Conservation (phyloP, 2,329 filamentous ascomycete species). For the Colletotrichum melonis region DNA sequence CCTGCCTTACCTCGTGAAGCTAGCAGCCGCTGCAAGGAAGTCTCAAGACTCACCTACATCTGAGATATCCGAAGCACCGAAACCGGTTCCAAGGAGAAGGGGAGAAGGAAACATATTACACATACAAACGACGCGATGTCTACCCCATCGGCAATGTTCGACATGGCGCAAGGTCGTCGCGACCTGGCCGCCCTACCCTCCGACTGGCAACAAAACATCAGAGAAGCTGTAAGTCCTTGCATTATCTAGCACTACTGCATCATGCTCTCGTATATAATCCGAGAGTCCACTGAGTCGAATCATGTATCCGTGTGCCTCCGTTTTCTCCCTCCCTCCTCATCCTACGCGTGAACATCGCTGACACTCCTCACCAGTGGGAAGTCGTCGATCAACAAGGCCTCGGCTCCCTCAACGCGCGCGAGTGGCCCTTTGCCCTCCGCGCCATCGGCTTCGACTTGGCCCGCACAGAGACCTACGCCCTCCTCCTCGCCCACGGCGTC, state of each 20-base stretch:
- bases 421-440: conserved; percentile 95
- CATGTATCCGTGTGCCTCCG: too few relatives aligned
- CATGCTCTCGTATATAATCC: background rate
- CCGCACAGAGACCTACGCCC: conserved; percentile 84
- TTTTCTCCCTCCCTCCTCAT: too few relatives aligned
- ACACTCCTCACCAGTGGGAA: conserved; percentile 72
- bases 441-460: conserved; percentile 93
- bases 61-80: background rate
- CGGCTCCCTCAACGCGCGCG: conserved; percentile 94
- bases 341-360: background rate
- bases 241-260: background rate
- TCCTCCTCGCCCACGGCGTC: conserved; percentile 85
- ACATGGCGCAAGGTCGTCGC: conserved; percentile 35
- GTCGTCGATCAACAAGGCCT: conserved; percentile 98
- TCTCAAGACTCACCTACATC: background rate
- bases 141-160: conserved; percentile 31
- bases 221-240: conserved; percentile 32
- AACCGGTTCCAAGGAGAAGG: background rate
- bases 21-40: background rate
- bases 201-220: conserved; percentile 38
- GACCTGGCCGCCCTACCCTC: conserved; percentile 32
- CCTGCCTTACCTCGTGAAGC: background rate
- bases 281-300: background rate
- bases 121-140: conserved; percentile 19
- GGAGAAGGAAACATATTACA: background rate